Conservation (phyloP, 2,329 filamentous ascomycete species). For the Aspergillus bombycis region DNA sequence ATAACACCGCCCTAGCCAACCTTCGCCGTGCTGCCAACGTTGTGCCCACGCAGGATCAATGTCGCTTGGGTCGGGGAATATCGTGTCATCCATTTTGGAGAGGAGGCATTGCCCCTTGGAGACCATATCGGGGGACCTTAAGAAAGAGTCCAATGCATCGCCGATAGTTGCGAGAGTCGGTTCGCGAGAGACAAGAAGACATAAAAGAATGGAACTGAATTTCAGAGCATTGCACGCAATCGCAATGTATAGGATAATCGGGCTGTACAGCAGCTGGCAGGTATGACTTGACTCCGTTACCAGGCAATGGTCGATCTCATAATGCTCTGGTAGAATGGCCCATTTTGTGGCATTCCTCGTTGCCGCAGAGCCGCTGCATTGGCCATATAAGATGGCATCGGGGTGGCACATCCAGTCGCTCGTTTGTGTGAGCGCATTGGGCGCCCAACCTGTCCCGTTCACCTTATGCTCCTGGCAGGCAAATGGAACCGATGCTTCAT, state of each 20-base stretch:
- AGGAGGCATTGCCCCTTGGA: constrained; percentile 21
- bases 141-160: constrained; percentile 43
- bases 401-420: not conserved
- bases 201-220: constrained; percentile 9
- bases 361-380: not conserved
- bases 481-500: not conserved
- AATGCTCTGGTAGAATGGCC: not conserved
- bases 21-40: constrained; percentile 2
- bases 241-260: constrained; percentile 1
- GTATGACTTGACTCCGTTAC: not conserved
- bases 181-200: not conserved
- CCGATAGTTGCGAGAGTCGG: constrained; percentile 30
- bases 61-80: not conserved
- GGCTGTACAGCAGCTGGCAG: constrained; percentile 8
- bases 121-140: constrained; percentile 32
- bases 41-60: not conserved
- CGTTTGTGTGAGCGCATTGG: not conserved
- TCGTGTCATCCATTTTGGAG: not conserved
- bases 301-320: constrained; percentile 1
- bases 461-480: not conserved
- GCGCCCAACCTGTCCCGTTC: not conserved
- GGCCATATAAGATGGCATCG: not conserved
- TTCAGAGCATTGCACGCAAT: constrained; percentile 10
- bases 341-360: not conserved
- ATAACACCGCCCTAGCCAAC: constrained; percentile 7